Evolutionary conservation across 1,284 basidiomycete genomes (phyloP), one percentile per base, ranked within the genome.

Genomic region (Irpex lacteus): DNA sequence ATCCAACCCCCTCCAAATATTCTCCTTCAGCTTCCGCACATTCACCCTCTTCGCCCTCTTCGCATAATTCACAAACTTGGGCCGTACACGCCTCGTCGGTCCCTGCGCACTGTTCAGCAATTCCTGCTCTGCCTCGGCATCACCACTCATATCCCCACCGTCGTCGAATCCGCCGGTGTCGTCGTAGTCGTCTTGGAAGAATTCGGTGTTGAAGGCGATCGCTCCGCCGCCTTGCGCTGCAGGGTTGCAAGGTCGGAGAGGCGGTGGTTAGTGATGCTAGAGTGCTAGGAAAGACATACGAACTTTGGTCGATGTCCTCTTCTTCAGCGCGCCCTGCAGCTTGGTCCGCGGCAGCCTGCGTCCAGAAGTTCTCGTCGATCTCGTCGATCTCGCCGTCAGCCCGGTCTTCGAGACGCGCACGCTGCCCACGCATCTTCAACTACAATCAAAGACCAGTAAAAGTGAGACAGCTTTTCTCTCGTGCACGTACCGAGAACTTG

Each of bases 21-120:
- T 98, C 67, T 99, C 98, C 80, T 99, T 99, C 70, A 99, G 82
- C 76, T 92, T 94, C 73, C 96, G 88, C 57, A 99, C 96, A 73
- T 99, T 98, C 34, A 99, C 96, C 53, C 96, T 84, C 80, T 98
- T 99, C 2, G 98, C 97, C 63, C 93, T 89, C 78, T 97, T 98
- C 3, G 96, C 92, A 72, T 98, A 98, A 70, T 96, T 95, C 70
- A 99, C 95, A 66, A 88, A 88, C 74, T 98, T 93, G 1, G 96
- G 96, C 65, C 89, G 84, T 50, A 94, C 88, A 8, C 93, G 88
- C 60, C 91, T 87, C 50, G 90, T 85, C 71, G 91, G 88, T 21
- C 91, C 89, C 70, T 93, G 89, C 0, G 94, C 93, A 1, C 86
- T 89, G 15, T 91, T 91, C 56, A 95, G 81, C 21, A 98, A 79